Percentiles rank a stretch among this genome's conserved stretches.
Conservation (phyloP, 1,284 basidiomycete genomes). For the Ustilago curta region DNA sequence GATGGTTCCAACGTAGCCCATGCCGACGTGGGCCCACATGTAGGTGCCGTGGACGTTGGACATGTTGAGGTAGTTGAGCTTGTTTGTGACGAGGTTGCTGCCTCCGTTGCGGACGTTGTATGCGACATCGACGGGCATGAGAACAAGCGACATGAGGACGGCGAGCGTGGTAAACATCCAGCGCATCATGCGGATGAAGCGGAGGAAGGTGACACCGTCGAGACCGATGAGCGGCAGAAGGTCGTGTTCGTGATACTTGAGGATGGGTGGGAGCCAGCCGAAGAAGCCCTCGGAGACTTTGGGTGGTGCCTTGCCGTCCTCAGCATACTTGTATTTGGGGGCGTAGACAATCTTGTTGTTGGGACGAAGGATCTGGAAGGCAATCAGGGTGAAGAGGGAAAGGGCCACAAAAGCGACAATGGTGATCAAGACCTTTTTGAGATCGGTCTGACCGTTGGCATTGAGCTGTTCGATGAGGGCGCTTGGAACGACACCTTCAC, state of each 20-base stretch:
- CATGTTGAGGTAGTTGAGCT: conserved; percentile 61
- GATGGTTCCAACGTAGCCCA: conserved; percentile 64
- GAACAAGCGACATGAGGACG: conserved; percentile 77
- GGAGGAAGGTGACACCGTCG: conserved; percentile 91
- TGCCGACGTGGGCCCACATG: conserved; percentile 67
- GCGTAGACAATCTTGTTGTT: conserved; percentile 79
- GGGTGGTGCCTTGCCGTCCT: conserved; percentile 82
- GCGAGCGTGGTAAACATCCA: conserved; percentile 57
- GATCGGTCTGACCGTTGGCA: conserved; percentile 38
- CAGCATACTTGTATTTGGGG: conserved; percentile 86
- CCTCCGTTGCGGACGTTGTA: conserved; percentile 54
- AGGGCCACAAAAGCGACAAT: conserved; percentile 53
- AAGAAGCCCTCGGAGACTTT: conserved; percentile 75
- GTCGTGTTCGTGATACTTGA: conserved; percentile 85
- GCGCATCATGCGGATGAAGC: conserved; percentile 88
- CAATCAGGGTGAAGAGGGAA: conserved; percentile 52
- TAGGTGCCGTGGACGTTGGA: conserved; percentile 57
- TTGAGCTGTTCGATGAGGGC: conserved; percentile 49
- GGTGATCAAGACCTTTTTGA: conserved; percentile 49
- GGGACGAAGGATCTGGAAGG: conserved; percentile 62
- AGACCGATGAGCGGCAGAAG: conserved; percentile 88
- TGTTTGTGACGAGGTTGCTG: conserved; percentile 35
- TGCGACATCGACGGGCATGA: conserved; percentile 80
- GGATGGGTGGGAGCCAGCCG: conserved; percentile 82
- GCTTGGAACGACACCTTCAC: conserved; percentile 24